These are phyloP conservation scores for Halophytophthora batemanensis DNA, from an alignment of 352 stramenopile genomes.

Conservation along the genomic window DNA sequence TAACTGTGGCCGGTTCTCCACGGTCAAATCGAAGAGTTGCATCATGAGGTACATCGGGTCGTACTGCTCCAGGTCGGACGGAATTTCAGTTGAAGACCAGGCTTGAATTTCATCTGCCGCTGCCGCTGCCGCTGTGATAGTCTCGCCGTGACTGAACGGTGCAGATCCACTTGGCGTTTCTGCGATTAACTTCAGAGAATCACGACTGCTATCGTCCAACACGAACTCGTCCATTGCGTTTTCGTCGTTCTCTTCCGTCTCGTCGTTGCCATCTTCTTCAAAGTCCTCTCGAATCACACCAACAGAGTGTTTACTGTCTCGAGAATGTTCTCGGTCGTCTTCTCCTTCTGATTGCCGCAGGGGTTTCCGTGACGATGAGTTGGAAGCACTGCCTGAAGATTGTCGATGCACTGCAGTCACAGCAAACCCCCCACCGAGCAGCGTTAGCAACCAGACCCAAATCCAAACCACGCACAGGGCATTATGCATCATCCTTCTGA, in stretches of 20 bases:
- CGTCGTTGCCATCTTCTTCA: slow-evolving; percentile 21
- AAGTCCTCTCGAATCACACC: slow-evolving; percentile 23
- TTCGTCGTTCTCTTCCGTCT: neutral
- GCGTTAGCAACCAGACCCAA: slow-evolving; percentile 7
- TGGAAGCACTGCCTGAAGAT: neutral
- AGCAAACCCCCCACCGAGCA: slow-evolving; percentile 2
- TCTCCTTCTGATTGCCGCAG: slow-evolving; percentile 28
- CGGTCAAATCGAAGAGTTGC: slow-evolving; percentile 71
- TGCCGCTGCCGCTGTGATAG: neutral
- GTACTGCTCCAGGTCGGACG: slow-evolving; percentile 14
- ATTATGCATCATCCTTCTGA: neutral
- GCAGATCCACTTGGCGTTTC: slow-evolving; percentile 4
- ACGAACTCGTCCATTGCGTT: slow-evolving; percentile 29
- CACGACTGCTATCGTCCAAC: slow-evolving; percentile 16
- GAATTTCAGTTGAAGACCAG: neutral
- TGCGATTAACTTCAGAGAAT: slow-evolving; percentile 1
- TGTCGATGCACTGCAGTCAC: slow-evolving; percentile 17
- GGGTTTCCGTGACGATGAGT: slow-evolving; percentile 4
- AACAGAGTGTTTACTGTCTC: slow-evolving; percentile 10
- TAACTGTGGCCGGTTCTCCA: slow-evolving; percentile 51
- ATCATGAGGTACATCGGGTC: slow-evolving; percentile 81
- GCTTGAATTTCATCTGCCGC: neutral
- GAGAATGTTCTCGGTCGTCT: slow-evolving; percentile 17
- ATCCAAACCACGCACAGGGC: no score
- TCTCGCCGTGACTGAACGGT: slow-evolving; percentile 5